phyloP scores from a whole-genome alignment of 768 basidiomycete species.

The Leccinum longicurvipes region DNA sequence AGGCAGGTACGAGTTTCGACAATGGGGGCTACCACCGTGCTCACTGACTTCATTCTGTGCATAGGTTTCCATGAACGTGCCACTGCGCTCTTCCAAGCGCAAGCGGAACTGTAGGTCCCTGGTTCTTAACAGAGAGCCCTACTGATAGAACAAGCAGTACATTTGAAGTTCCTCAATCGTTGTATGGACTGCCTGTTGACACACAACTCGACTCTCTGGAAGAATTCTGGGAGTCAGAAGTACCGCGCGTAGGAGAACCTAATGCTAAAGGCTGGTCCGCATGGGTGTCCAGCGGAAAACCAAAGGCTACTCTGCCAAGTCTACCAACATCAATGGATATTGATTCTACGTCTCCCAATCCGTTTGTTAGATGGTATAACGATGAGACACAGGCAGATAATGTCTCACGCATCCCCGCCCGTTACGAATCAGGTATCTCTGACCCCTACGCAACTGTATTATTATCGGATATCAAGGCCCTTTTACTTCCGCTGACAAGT shows the following conservation, averaged over 20 bases:
- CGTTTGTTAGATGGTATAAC: slow-evolving; percentile 63
- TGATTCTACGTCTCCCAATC: slow-evolving; percentile 45
- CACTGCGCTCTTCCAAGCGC: slow-evolving; percentile 77
- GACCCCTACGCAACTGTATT: slow-evolving; percentile 76
- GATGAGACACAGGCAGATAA: slow-evolving; percentile 53
- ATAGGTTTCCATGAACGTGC: slow-evolving; percentile 73
- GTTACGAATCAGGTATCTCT: slow-evolving; percentile 45
- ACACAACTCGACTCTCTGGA: slow-evolving; percentile 58
- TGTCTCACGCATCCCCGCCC: slow-evolving; percentile 44
- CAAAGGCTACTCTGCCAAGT: slow-evolving; percentile 23
- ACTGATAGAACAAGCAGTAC: slow-evolving; percentile 39
- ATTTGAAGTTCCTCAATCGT: slow-evolving; percentile 51
- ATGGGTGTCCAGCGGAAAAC: slow-evolving; percentile 51
- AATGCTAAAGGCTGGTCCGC: slow-evolving; percentile 64
- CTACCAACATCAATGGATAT: slow-evolving; percentile 15
- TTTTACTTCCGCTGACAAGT: slow-evolving; percentile 49
- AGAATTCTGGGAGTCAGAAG: slow-evolving; percentile 83
- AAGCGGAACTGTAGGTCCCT: slow-evolving; percentile 69
- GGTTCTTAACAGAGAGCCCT: not conserved
- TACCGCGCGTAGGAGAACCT: slow-evolving; percentile 68
- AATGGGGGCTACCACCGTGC: not conserved
- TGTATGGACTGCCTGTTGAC: slow-evolving; percentile 43
- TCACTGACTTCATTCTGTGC: slow-evolving; percentile 1
- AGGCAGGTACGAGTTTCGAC: slow-evolving; percentile 54
- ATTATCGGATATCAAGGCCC: slow-evolving; percentile 65